Base-by-base conservation (phyloP, 805 yeast species). In the Candida suzukii region DNA sequence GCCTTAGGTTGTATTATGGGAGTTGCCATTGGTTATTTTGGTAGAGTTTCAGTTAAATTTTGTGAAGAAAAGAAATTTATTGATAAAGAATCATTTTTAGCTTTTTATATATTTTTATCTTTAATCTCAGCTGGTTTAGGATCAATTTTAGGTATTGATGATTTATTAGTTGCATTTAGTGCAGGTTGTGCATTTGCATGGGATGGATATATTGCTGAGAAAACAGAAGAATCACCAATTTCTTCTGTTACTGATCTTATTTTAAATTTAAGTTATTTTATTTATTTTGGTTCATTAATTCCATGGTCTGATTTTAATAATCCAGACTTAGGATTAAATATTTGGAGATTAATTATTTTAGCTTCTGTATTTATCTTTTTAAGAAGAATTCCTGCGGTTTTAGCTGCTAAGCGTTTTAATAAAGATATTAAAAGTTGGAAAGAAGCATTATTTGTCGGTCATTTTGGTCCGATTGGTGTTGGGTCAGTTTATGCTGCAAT, bases 101-200 rank as follows among this genome's bases (percentile, higher is more conserved):
- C 61, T 20, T 67, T 77, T 52, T 70, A 77, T 56, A 61, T 76
- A 47, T 70, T 79, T 60, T 48, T 73, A 46, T 71, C 85, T 41
- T 60, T 71, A 59, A 58, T 74, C 54, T 74, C 80, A 53, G 74
- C 80, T 38, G 76, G 90, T 46, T 53, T 79, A 60, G 73, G 88
- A 49, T 60, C 86, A 8, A 68, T 80, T 59, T 54, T 82, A 34
- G 88, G 88, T 17, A 75, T 79, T 17, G 88, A 82, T 58, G 88
- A 82, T 54, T 70, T 82, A 42, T 64, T 82, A 37, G 85, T 81
- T 4, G 79, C 87, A 10, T 83, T 82, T 54, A 75, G 81, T 7
- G 88, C 87, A 2, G 88, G 88, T 21, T 73, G 82, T 2, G 75
- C 82, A 0, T 80, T 82, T 54, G 77, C 84, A 4, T 82, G 88